phyloP scores from a whole-genome alignment of 257 asterid genomes.

The Lycium barbarum region DNA sequence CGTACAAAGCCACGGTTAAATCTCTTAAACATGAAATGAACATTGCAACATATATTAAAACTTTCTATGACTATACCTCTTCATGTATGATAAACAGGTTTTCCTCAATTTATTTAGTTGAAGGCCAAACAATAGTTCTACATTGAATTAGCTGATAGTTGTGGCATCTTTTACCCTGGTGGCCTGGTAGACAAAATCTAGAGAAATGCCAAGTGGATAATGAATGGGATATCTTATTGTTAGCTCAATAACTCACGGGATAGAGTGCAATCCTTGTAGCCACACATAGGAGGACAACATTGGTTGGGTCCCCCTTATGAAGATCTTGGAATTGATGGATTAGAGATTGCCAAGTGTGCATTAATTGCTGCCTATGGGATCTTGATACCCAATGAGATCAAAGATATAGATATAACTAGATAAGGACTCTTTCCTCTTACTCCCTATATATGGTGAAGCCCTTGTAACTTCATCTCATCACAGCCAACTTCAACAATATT shows the following conservation, averaged over 20 bases:
- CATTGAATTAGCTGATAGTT: not conserved
- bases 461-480: not conserved
- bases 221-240: not conserved
- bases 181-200: not conserved
- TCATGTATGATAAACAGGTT: too few relatives aligned
- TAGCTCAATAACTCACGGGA: not conserved
- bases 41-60: not conserved
- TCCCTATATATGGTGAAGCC: not conserved
- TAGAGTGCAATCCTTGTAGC: conserved; percentile 25
- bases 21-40: conserved; percentile 45
- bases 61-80: too few relatives aligned
- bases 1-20: conserved; percentile 67
- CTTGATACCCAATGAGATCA: conserved; percentile 26
- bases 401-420: conserved; percentile 25
- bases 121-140: not conserved
- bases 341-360: conserved; percentile 17
- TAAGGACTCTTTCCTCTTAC: not conserved
- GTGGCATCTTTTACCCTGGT: not conserved
- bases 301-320: not conserved
- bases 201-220: not conserved
- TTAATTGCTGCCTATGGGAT: not conserved
- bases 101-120: too few relatives aligned
- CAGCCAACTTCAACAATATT: not conserved
- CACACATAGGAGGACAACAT: conserved; percentile 5
- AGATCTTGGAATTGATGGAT: conserved; percentile 4